Percentiles rank a stretch among this genome's conserved stretches.
Conservation (phyloP, 2,329 filamentous ascomycete genomes). For the Trichoderma endophyticum region DNA sequence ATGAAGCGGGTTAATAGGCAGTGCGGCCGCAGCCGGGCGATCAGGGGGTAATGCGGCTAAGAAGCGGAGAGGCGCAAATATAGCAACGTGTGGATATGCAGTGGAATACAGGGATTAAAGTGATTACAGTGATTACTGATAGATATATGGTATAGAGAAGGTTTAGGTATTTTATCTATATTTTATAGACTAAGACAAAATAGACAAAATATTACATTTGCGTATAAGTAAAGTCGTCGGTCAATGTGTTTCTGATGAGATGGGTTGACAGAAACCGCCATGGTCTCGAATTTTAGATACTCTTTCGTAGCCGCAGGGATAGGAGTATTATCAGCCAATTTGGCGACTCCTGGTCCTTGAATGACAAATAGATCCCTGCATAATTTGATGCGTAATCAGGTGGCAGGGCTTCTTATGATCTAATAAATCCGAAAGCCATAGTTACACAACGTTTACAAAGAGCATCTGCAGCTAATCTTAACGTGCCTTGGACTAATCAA, state of each 20-base stretch:
- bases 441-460: background rate
- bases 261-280: background rate
- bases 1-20: no score
- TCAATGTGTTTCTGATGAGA: background rate
- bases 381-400: background rate
- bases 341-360: background rate
- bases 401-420: background rate
- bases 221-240: no score
- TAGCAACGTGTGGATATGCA: no score
- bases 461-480: background rate
- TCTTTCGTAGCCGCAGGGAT: background rate
- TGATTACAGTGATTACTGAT: no score
- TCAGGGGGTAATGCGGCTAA: no score
- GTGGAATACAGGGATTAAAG: no score
- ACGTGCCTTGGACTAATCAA: background rate
- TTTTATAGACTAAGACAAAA: no score
- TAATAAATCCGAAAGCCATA: background rate
- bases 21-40: no score
- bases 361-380: background rate
- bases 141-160: no score
- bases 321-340: background rate
- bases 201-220: no score
- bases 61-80: no score
- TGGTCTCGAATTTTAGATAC: background rate
- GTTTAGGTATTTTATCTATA: no score